Evolutionary conservation across 352 stramenopile genomes (phyloP).

Genomic region (Globisporangium barbulae): DNA sequence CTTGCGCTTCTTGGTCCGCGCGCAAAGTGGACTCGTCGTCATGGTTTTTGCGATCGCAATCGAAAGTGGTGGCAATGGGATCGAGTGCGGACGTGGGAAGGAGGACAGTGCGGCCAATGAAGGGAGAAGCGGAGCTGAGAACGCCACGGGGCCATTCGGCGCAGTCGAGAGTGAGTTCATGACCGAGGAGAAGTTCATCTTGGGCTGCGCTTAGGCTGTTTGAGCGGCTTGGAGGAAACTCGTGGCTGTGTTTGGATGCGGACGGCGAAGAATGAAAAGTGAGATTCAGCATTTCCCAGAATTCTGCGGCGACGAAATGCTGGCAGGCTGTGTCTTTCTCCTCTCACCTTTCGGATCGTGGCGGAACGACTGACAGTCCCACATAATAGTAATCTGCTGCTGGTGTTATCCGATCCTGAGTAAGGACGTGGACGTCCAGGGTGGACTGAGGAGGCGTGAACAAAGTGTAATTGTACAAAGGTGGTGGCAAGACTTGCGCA

Average conservation of each 20-base stretch:
- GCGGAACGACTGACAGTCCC: background rate
- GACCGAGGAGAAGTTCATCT: conserved; percentile 13
- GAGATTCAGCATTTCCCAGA: background rate
- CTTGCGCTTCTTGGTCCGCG: background rate
- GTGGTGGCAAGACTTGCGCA: background rate
- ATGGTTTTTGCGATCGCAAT: conserved; percentile 6
- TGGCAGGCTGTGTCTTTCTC: background rate
- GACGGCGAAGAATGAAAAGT: conserved; percentile 5
- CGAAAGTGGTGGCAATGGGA: conserved; percentile 8
- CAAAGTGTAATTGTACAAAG: background rate
- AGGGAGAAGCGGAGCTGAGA: background rate
- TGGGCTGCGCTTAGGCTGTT: background rate
- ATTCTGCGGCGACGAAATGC: background rate
- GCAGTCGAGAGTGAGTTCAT: conserved; percentile 2
- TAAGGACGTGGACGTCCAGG: background rate
- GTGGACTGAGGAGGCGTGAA: no score
- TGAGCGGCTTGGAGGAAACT: background rate
- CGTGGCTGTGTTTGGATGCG: background rate
- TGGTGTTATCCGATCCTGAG: background rate
- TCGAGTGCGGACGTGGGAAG: background rate
- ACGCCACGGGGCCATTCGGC: background rate
- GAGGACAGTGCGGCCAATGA: background rate
- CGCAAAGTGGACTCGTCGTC: background rate
- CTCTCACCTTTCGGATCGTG: background rate
- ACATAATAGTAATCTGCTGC: background rate